phyloP scores from a whole-genome alignment of 2,329 filamentous ascomycete genomes.

The Aspergillus tamarii region DNA sequence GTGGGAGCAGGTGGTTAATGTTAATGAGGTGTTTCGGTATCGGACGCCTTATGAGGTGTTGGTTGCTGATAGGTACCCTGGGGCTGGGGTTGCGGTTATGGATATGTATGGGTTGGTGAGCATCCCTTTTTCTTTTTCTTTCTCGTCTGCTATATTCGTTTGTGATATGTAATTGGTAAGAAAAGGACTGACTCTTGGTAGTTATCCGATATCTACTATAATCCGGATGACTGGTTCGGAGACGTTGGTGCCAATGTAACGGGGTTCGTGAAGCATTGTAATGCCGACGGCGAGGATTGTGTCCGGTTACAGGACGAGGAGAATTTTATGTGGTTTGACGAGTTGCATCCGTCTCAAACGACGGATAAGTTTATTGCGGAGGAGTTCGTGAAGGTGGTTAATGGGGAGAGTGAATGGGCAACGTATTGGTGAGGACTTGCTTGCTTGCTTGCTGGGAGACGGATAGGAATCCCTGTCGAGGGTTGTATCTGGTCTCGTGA shows the following conservation, averaged over 20 bases:
- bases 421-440: conserved; percentile 26
- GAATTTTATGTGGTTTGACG: conserved; percentile 74
- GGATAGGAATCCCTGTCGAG: not conserved
- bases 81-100: conserved; percentile 66
- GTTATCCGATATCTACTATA: conserved; percentile 61
- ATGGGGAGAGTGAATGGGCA: conserved; percentile 45
- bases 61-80: conserved; percentile 50
- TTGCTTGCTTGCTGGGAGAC: not conserved
- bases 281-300: conserved; percentile 44
- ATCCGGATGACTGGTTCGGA: conserved; percentile 65
- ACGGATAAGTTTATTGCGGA: conserved; percentile 61
- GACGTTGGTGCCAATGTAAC: conserved; percentile 65
- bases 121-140: not conserved
- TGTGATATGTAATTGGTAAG: not conserved
- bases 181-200: not conserved
- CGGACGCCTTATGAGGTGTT: conserved; percentile 52
- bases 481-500: not conserved
- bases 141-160: not conserved
- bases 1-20: conserved; percentile 53
- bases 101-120: conserved; percentile 65
- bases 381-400: conserved; percentile 59
- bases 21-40: conserved; percentile 57
- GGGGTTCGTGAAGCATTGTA: conserved; percentile 61
- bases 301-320: conserved; percentile 35
- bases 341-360: conserved; percentile 71